Percentiles rank a stretch among this genome's conserved stretches.
Evolutionary conservation across 2,329 filamentous ascomycete genomes (phyloP).

Genomic region (Cytospora schulzeri): DNA sequence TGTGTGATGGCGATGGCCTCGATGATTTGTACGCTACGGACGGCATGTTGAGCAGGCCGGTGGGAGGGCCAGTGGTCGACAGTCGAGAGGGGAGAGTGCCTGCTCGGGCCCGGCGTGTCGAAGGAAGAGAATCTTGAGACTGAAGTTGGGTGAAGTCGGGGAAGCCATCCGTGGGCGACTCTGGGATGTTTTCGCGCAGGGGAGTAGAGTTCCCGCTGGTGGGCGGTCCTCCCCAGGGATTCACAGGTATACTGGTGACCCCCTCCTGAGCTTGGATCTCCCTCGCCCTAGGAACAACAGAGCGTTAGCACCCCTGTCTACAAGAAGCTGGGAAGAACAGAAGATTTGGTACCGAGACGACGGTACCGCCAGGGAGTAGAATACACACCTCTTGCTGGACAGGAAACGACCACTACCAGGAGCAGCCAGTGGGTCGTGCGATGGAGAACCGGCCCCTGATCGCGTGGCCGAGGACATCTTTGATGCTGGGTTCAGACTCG

Average conservation of each 20-base stretch:
- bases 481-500: constrained; percentile 56
- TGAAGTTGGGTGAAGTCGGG: constrained; percentile 81
- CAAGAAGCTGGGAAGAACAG: constrained; percentile 23
- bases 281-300: constrained; percentile 66
- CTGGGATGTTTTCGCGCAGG: constrained; percentile 93
- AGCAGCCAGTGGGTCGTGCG: constrained; percentile 75
- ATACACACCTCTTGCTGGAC: constrained; percentile 85
- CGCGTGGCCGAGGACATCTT: constrained; percentile 65
- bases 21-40: constrained; percentile 73
- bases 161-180: constrained; percentile 94
- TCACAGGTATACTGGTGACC: constrained; percentile 65
- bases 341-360: background rate
- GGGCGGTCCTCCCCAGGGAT: constrained; percentile 91
- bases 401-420: constrained; percentile 62
- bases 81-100: constrained; percentile 97
- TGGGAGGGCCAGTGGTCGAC: constrained; percentile 70
- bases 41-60: constrained; percentile 59
- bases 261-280: constrained; percentile 98
- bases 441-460: constrained; percentile 93
- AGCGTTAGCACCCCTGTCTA: constrained; percentile 27
- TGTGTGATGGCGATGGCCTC: constrained; percentile 82
- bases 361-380: constrained; percentile 24
- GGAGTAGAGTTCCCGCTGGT: constrained; percentile 96
- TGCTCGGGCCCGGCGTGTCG: constrained; percentile 80
- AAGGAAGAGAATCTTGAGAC: constrained; percentile 65